Conservation (phyloP, 2,329 filamentous ascomycete species). For the Pyrenophora seminiperda region DNA sequence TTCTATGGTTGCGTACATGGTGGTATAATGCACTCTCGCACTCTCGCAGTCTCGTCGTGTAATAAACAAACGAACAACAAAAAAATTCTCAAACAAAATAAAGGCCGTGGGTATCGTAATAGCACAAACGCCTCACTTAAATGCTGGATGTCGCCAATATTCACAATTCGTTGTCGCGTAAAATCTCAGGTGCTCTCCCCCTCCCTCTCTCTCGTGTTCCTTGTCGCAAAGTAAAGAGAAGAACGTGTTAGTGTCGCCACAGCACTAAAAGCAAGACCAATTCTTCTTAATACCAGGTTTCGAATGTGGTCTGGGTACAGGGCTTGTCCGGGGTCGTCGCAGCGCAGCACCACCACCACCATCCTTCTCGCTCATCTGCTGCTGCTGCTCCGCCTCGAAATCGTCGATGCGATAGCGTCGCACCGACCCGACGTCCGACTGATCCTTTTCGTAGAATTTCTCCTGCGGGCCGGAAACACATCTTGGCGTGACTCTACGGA, state of each 20-base stretch:
- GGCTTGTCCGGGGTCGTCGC: constrained; percentile 18
- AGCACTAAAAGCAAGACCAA: constrained; percentile 36
- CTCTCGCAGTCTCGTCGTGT: not conserved
- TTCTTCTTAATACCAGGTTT: constrained; percentile 20
- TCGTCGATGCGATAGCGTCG: constrained; percentile 45
- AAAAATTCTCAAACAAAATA: constrained; percentile 25
- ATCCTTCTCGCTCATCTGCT: constrained; percentile 26
- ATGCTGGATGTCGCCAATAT: constrained; percentile 28
- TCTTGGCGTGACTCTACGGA: constrained; percentile 39
- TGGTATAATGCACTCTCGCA: constrained; percentile 20
- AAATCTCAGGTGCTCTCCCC: constrained; percentile 3
- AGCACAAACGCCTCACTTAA: constrained; percentile 25
- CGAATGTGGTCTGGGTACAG: constrained; percentile 15
- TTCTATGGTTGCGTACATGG: constrained; percentile 16
- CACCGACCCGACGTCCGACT: constrained; percentile 45
- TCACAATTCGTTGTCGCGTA: constrained; percentile 17
- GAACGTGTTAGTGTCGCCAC: not conserved
- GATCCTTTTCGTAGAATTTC: constrained; percentile 46
- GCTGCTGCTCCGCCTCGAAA: constrained; percentile 24
- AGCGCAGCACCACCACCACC: too few species aligned
- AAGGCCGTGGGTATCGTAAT: constrained; percentile 40
- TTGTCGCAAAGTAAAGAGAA: not conserved
- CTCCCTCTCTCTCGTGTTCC: not conserved
- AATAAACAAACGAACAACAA: not conserved
- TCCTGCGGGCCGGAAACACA: constrained; percentile 42